Evolutionary conservation across 495 filamentous ascomycete genomes (phyloP).

Genomic region (Darksidea phi): DNA sequence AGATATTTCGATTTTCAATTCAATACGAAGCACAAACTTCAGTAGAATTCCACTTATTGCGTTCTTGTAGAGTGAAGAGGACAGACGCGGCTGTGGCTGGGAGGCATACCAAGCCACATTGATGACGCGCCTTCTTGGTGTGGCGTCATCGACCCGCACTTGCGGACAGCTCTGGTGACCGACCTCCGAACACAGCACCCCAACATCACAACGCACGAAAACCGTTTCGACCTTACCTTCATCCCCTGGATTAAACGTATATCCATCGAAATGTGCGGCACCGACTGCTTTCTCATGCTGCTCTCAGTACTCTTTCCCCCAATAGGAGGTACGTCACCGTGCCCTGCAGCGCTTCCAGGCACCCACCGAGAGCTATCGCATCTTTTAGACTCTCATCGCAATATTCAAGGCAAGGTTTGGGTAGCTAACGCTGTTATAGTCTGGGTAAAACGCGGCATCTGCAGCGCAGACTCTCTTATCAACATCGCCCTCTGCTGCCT

Average conservation of each 20-base stretch:
- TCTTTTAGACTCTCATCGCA: too few species aligned
- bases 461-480: slow-evolving; percentile 89
- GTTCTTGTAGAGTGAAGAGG: too few species aligned
- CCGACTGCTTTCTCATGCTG: slow-evolving; percentile 83
- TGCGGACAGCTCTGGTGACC: neutral
- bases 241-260: slow-evolving; percentile 2
- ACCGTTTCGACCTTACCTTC: neutral
- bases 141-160: neutral
- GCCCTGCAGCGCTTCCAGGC: slow-evolving; percentile 22
- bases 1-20: slow-evolving; percentile 7
- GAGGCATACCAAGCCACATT: neutral
- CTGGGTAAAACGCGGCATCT: slow-evolving; percentile 94
- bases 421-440: slow-evolving; percentile 54
- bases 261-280: slow-evolving; percentile 60
- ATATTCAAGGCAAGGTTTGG: too few species aligned
- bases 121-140: neutral
- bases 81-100: neutral
- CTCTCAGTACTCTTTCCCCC: slow-evolving; percentile 93
- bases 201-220: neutral
- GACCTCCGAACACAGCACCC: neutral
- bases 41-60: too few species aligned
- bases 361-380: slow-evolving; percentile 19
- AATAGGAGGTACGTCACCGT: slow-evolving; percentile 64
- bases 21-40: neutral
- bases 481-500: slow-evolving; percentile 89